These are phyloP conservation scores for Lipomyces yarrowii DNA, from an alignment of 1,139 yeast genomes.

Conservation along the genomic window DNA sequence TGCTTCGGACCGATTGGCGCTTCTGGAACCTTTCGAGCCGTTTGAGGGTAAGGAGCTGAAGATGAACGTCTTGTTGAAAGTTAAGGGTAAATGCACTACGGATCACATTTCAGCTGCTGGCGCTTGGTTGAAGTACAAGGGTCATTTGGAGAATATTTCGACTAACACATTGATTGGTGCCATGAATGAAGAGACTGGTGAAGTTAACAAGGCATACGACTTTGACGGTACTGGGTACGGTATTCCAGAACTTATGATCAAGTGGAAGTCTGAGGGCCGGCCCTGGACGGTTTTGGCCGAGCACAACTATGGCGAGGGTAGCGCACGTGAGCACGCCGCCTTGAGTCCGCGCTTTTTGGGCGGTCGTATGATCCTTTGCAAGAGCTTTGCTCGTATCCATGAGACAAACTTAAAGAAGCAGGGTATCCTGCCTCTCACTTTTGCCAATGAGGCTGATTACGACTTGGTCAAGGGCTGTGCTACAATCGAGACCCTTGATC, in stretches of 20 bases:
- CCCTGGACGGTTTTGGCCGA: conserved; percentile 98
- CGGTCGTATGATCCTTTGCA: conserved; percentile 83
- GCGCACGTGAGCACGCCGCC: conserved; percentile 99
- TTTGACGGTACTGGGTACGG: conserved; percentile 73
- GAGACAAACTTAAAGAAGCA: conserved; percentile 92
- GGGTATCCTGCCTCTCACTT: conserved; percentile 93
- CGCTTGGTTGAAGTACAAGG: conserved; percentile 98
- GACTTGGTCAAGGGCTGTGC: conserved; percentile 80
- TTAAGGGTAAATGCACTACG: conserved; percentile 97
- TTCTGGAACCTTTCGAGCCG: conserved; percentile 82
- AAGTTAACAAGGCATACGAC: conserved; percentile 88
- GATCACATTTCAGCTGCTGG: conserved; percentile 99
- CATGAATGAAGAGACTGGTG: conserved; percentile 93
- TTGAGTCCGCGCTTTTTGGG: conserved; percentile 92
- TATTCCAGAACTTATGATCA: conserved; percentile 95
- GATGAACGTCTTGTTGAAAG: conserved; percentile 78
- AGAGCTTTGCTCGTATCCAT: conserved; percentile 95
- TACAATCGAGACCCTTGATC: conserved; percentile 71
- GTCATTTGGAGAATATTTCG: conserved; percentile 93
- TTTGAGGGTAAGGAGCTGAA: conserved; percentile 84
- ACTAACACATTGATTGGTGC: conserved; percentile 96
- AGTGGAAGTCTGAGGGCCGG: conserved; percentile 81
- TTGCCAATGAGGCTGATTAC: conserved; percentile 86
- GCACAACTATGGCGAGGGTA: conserved; percentile 98
- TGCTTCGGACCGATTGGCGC: conserved; percentile 74